phyloP scores from a whole-genome alignment of 78 protist genomes.

The Anaeramoeba flamelloides region DNA sequence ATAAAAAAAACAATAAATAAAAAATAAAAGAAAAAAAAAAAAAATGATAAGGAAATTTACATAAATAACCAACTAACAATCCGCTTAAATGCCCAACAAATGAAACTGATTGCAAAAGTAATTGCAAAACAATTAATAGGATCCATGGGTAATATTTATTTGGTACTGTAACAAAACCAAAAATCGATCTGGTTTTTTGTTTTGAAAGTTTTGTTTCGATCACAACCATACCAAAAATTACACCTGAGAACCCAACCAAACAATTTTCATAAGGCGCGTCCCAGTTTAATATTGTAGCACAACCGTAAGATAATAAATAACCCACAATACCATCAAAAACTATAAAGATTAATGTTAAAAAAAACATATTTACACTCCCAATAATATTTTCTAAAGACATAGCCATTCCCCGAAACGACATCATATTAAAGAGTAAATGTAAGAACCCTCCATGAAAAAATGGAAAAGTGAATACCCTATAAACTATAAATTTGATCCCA shows the following conservation, averaged over 20 bases:
- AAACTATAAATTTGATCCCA: no score
- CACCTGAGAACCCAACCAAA: conserved; percentile 16
- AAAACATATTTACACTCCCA: neutral
- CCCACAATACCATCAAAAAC: neutral
- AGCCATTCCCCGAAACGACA: neutral
- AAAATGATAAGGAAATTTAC: no score
- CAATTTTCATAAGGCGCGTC: neutral
- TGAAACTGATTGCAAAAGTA: conserved; percentile 7
- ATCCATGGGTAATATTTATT: conserved; percentile 9
- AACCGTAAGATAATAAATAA: neutral
- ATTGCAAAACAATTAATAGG: conserved; percentile 5
- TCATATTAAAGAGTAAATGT: conserved; percentile 5
- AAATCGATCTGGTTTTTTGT: neutral
- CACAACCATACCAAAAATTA: conserved; percentile 15
- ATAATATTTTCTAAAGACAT: neutral
- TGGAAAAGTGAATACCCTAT: neutral
- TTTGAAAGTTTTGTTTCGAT: conserved; percentile 1
- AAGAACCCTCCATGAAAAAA: conserved; percentile 2
- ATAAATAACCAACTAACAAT: conserved; percentile 10
- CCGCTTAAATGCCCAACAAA: conserved; percentile 19
- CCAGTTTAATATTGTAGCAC: neutral
- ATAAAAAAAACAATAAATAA: no score
- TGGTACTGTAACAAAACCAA: conserved; percentile 16
- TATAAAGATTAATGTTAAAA: neutral
- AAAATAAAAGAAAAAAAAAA: no score